Evolutionary conservation across 1,284 basidiomycete species (phyloP).

Genomic region (Porodaedalea pini): DNA sequence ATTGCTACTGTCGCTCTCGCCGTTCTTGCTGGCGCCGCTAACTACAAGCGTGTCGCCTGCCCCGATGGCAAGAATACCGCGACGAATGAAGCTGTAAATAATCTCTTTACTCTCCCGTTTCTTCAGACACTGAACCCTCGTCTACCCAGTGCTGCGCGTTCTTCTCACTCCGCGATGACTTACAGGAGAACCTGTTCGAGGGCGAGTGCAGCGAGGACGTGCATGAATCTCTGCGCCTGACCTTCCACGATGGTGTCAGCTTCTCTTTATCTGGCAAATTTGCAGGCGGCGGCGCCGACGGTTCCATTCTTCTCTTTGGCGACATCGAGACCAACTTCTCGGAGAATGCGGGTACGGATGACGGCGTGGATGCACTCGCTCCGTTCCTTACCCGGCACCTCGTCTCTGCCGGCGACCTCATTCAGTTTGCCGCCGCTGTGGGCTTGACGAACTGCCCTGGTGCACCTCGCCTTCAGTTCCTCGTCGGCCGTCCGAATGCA

Average conservation of each 20-base stretch:
- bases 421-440: slow-evolving; percentile 32
- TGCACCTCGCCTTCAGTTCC: slow-evolving; percentile 29
- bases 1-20: slow-evolving; percentile 11
- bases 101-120: neutral
- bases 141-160: slow-evolving; percentile 23
- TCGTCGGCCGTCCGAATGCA: slow-evolving; percentile 26
- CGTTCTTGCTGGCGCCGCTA: slow-evolving; percentile 6
- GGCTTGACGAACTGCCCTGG: slow-evolving; percentile 32
- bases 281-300: slow-evolving; percentile 18
- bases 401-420: slow-evolving; percentile 30
- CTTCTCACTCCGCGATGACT: slow-evolving; percentile 24
- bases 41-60: slow-evolving; percentile 22
- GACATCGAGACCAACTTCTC: slow-evolving; percentile 23
- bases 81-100: slow-evolving; percentile 16
- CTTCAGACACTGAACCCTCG: neutral
- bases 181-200: slow-evolving; percentile 23
- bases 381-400: slow-evolving; percentile 28
- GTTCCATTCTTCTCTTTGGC: neutral
- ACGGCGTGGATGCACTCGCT: slow-evolving; percentile 27
- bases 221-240: slow-evolving; percentile 26
- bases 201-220: slow-evolving; percentile 23
- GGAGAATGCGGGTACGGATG: slow-evolving; percentile 30
- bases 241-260: slow-evolving; percentile 28
- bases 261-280: slow-evolving; percentile 20
- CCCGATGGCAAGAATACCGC: slow-evolving; percentile 22